Base-by-base conservation (phyloP, 495 filamentous ascomycete species). In the Apiosordaria backusii region DNA sequence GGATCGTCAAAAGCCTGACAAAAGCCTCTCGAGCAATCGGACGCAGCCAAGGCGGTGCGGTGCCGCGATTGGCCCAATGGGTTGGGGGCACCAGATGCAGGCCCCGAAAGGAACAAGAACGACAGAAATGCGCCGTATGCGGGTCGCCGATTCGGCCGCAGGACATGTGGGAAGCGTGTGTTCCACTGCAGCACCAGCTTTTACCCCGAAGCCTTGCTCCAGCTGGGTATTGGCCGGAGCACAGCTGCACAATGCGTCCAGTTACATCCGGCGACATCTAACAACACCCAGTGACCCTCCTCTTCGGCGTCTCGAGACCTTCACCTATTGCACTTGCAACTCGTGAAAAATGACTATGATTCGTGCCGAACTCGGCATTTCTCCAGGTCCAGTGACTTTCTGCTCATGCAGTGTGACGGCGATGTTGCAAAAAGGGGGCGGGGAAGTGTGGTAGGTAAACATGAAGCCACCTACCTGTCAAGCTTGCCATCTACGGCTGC, bases 401-500 rank as follows among this genome's bases (percentile, higher is more conserved):
- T 21, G 23, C 29, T 68, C 64, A 80, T 82, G 80, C 76, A 74
- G 76, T 68, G 72, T 76, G 74, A 80, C 75, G 68, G 45, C 27
- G 29, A 67, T 62, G 53, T 23, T 52, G 19, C 24, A 19, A 53
- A 53, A 67, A 67, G 52, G 67, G 65, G 40, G 62, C 16, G 35
- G 35, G 35, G 35, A 45, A 13, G 16, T 45, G 16, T 45, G 35
- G 9, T 63, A 71, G 72, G 62, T 45, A 75, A 72, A 75, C 45
- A 68, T 70, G 66, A 68, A 63, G 35, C 64, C 45, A 57, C 93
- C 89, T 87, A 97, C 93, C 91, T 93, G 85, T 97, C 92, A 77
- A 97, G 81, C 70, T 87, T 83, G 64, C 92, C 88, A 76, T 93
- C 84, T 9, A 89, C 86, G 74, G 83, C 82, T 76, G 90, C 92